Percentiles rank a stretch among this genome's conserved stretches.
Conservation (phyloP, 2,329 filamentous ascomycete genomes). For the Epicoccum nigrum region DNA sequence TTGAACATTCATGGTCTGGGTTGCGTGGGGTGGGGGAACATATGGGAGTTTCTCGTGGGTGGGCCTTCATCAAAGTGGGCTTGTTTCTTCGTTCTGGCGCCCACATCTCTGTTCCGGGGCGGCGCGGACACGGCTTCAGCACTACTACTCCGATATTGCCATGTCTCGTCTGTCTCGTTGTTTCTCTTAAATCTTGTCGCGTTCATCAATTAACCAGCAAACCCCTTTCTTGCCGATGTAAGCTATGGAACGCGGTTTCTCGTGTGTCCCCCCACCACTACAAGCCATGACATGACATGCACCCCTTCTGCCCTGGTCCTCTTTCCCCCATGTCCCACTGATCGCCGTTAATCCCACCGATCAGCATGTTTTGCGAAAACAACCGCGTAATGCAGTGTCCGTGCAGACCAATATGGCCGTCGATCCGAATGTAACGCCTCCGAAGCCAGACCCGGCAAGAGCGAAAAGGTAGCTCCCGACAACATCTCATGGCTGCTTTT, state of each 20-base stretch:
- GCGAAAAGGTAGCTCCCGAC: no score
- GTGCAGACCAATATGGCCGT: no score
- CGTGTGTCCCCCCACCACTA: conserved; percentile 12
- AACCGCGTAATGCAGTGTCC: no score
- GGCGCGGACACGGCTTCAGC: conserved; percentile 15
- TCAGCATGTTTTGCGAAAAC: no score
- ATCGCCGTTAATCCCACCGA: no score
- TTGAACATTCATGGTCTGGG: conserved; percentile 24
- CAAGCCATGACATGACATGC: neutral
- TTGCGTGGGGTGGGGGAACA: conserved; percentile 18
- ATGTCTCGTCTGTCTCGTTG: conserved; percentile 36
- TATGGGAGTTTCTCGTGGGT: conserved; percentile 14
- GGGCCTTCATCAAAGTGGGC: conserved; percentile 15
- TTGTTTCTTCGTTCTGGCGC: conserved; percentile 22
- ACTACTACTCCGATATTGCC: conserved; percentile 19
- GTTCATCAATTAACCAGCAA: conserved; percentile 30
- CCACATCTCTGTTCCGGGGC: conserved; percentile 13
- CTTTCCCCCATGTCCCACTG: neutral
- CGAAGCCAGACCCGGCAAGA: no score
- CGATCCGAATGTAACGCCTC: no score
- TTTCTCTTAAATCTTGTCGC: conserved; percentile 24
- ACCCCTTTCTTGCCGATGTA: conserved; percentile 23
- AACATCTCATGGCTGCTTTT: no score
- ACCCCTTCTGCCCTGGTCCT: neutral
- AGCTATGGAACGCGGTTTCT: conserved; percentile 32